phyloP scores from a whole-genome alignment of 2,329 filamentous ascomycete genomes.

The Aureobasidium sp. region DNA sequence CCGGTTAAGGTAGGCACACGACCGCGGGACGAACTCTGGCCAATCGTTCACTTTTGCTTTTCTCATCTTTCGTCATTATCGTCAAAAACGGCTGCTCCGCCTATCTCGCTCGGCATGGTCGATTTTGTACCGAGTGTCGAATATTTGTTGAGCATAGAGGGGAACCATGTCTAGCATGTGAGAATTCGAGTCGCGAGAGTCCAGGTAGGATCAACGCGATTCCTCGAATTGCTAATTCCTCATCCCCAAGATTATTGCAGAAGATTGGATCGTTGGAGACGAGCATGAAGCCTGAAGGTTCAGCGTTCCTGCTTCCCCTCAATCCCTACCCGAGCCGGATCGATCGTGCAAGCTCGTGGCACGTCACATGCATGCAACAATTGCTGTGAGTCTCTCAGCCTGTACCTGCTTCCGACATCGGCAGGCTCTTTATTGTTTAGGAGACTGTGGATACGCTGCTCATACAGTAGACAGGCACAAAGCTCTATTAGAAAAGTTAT shows the following conservation, averaged over 20 bases:
- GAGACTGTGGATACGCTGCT: too few species aligned
- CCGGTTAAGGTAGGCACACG: conserved; percentile 3
- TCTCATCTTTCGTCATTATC: not conserved
- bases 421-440: not conserved
- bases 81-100: not conserved
- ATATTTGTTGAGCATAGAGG: not conserved
- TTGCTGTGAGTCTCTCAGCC: not conserved
- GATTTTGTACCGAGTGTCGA: not conserved
- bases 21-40: not conserved
- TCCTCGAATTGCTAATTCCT: not conserved
- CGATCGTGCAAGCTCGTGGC: not conserved
- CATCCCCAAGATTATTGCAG: not conserved
- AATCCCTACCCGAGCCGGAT: not conserved
- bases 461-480: not conserved
- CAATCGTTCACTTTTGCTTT: conserved; percentile 7
- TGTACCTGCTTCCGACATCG: not conserved
- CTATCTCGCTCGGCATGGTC: not conserved
- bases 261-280: not conserved
- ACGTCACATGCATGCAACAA: not conserved
- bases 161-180: not conserved
- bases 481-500: not conserved
- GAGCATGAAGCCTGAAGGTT: not conserved
- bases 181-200: not conserved
- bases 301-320: not conserved
- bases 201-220: not conserved